Conservation (phyloP, 176 grass and related monocot species). For the Dendrocalamus sinicus region DNA sequence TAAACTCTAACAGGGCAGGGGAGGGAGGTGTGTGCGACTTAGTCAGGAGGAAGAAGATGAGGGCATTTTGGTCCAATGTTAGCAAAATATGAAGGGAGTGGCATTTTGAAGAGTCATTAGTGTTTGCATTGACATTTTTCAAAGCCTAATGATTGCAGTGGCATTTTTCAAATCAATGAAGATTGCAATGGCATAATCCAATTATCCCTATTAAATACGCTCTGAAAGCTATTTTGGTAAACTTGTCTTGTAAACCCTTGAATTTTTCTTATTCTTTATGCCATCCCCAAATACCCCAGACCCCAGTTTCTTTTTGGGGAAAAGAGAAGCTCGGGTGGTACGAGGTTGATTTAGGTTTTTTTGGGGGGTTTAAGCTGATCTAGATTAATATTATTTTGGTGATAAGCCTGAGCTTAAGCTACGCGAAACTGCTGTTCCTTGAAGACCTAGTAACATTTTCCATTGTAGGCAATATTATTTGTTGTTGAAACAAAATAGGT, state of each 20-base stretch:
- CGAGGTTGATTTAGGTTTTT: background rate
- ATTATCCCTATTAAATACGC: background rate
- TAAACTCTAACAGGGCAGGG: no score
- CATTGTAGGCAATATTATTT: constrained; percentile 12
- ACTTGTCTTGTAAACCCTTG: constrained; percentile 9
- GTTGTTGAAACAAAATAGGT: constrained; percentile 27
- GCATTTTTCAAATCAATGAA: no score
- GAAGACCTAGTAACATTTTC: constrained; percentile 11
- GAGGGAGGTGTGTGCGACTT: background rate
- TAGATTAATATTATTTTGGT: constrained; percentile 9
- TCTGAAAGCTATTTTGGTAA: background rate
- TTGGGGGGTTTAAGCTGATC: background rate
- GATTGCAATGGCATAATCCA: no score
- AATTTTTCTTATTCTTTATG: background rate
- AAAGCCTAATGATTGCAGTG: no score
- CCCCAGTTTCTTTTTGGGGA: background rate
- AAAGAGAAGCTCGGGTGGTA: background rate
- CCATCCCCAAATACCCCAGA: background rate
- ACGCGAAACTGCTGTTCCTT: constrained; percentile 4
- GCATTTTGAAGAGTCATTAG: no score
- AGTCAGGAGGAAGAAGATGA: background rate
- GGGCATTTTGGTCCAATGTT: background rate
- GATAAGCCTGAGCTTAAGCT: background rate
- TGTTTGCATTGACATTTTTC: no score
- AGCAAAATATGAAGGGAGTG: background rate